phyloP scores from a whole-genome alignment of 305 asterid species.

The Withania somnifera region DNA sequence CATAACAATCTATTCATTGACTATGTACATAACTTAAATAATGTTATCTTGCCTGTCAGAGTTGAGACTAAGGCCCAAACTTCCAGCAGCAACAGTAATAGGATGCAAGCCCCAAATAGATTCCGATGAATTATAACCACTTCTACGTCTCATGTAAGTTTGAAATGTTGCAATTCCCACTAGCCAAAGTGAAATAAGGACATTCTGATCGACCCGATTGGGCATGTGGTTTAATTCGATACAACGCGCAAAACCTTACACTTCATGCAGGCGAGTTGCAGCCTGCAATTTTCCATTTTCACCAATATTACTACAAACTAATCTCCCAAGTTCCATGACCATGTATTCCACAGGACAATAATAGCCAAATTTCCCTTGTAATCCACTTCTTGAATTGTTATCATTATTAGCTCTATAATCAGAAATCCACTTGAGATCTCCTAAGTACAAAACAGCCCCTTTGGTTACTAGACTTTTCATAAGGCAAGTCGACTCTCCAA shows the following conservation, averaged over 20 bases:
- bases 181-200: too few species aligned
- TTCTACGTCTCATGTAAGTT: conserved; percentile 64
- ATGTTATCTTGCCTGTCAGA: conserved; percentile 30
- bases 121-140: conserved; percentile 54
- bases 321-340: conserved; percentile 71
- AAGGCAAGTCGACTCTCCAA: conserved; percentile 40
- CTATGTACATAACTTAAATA: not conserved
- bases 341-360: conserved; percentile 74
- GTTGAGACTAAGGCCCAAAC: conserved; percentile 51
- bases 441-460: conserved; percentile 73
- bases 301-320: conserved; percentile 45
- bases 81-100: conserved; percentile 53
- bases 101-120: conserved; percentile 72
- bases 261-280: too few species aligned
- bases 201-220: too few species aligned
- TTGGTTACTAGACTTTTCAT: conserved; percentile 39
- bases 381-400: conserved; percentile 8
- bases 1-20: not conserved
- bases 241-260: too few species aligned
- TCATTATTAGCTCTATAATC: conserved; percentile 32
- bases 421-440: conserved; percentile 74
- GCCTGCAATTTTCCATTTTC: conserved; percentile 44
- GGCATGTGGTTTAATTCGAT: too few species aligned
- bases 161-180: conserved; percentile 77
- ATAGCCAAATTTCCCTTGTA: not conserved